These are phyloP conservation scores for Kwoniella botswanensis DNA, from an alignment of 768 basidiomycete genomes.

Conservation along the genomic window DNA sequence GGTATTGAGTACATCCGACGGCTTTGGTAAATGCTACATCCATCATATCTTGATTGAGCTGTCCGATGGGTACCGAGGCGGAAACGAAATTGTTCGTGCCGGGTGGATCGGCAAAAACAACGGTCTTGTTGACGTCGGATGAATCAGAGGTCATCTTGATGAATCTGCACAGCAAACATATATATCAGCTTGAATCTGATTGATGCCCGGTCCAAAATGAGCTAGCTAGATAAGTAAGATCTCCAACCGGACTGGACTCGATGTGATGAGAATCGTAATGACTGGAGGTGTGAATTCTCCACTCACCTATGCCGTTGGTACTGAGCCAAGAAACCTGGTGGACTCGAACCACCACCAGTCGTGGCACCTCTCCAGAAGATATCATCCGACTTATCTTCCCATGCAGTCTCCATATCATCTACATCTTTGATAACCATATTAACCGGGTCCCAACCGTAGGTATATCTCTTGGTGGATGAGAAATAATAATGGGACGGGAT, in stretches of 20 bases:
- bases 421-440: conserved; percentile 73
- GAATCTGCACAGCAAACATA: conserved; percentile 61
- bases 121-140: conserved; percentile 65
- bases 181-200: conserved; percentile 11
- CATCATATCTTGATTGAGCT: conserved; percentile 80
- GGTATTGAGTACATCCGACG: conserved; percentile 72
- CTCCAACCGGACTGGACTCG: no score
- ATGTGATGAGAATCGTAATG: no score
- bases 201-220: no score
- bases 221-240: no score
- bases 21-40: conserved; percentile 84
- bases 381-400: conserved; percentile 84
- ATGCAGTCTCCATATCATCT: conserved; percentile 83
- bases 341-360: conserved; percentile 89
- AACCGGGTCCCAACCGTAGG: conserved; percentile 86
- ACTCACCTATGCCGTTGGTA: conserved; percentile 69
- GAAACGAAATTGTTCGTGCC: conserved; percentile 67
- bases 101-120: conserved; percentile 73
- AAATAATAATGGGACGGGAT: conserved; percentile 98
- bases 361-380: conserved; percentile 96
- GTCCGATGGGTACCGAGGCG: conserved; percentile 65
- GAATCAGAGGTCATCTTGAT: conserved; percentile 75
- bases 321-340: conserved; percentile 76
- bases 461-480: conserved; percentile 76
- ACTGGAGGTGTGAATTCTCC: background rate